A percentile compares a stretch with the other conserved stretches of the same genome.
Evolutionary conservation across 352 stramenopile genomes (phyloP).

Genomic region (Globisporangium viniferum): DNA sequence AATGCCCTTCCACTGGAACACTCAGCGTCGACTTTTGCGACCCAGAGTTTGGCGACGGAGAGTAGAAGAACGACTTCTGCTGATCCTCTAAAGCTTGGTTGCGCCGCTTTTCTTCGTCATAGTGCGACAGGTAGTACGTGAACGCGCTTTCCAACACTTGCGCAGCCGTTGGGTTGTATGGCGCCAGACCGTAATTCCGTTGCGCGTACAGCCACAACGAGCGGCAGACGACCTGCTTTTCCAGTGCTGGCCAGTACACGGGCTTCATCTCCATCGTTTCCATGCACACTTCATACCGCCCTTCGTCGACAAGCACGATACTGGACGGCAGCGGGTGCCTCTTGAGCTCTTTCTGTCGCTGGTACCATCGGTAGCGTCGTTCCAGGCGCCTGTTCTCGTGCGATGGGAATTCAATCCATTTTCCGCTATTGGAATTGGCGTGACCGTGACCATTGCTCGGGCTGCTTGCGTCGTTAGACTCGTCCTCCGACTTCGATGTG

Average conservation of each 20-base stretch:
- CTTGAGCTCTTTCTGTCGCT: constrained; percentile 42
- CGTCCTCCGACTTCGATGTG: neutral
- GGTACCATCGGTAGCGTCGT: constrained; percentile 63
- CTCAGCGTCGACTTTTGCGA: constrained; percentile 54
- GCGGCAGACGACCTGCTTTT: constrained; percentile 65
- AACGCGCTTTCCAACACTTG: constrained; percentile 55
- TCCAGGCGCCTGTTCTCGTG: constrained; percentile 75
- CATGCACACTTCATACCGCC: constrained; percentile 74
- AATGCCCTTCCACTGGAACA: constrained; percentile 68
- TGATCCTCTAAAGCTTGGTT: constrained; percentile 46
- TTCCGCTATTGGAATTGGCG: constrained; percentile 18
- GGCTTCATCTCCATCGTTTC: constrained; percentile 76
- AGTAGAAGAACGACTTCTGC: constrained; percentile 46
- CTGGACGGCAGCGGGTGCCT: constrained; percentile 36
- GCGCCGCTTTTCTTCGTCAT: constrained; percentile 59
- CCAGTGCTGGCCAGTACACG: constrained; percentile 75
- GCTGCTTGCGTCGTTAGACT: neutral
- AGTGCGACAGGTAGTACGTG: constrained; percentile 72
- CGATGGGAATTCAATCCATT: constrained; percentile 78
- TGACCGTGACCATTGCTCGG: neutral
- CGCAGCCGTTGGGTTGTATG: constrained; percentile 61
- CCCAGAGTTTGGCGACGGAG: constrained; percentile 19
- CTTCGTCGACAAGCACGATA: constrained; percentile 80
- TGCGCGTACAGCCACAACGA: constrained; percentile 80
- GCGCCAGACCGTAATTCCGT: constrained; percentile 76